These are phyloP conservation scores for Aspergillus sp. DNA, from an alignment of 2,329 filamentous ascomycete genomes.

Conservation along the genomic window DNA sequence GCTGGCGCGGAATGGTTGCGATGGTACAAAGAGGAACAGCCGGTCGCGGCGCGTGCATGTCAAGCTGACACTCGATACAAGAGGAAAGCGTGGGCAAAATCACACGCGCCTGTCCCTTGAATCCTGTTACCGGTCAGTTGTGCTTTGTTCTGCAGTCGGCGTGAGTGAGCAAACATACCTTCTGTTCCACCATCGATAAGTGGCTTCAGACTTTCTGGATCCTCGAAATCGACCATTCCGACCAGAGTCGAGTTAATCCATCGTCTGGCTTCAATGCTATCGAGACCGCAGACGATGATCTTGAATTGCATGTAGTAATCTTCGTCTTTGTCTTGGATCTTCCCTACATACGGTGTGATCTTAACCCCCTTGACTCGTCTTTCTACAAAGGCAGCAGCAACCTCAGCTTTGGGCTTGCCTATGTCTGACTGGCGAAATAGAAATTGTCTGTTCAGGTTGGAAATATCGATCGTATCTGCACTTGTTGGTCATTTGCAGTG, in stretches of 20 bases:
- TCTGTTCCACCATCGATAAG: constrained; percentile 96
- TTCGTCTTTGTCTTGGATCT: constrained; percentile 95
- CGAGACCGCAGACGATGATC: constrained; percentile 87
- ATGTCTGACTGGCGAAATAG: constrained; percentile 91
- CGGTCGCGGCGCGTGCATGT: constrained; percentile 97
- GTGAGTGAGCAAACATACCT: constrained; percentile 48
- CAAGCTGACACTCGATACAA: constrained; percentile 96
- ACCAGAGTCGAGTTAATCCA: constrained; percentile 98
- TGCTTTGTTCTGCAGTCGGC: not conserved
- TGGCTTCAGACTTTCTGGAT: constrained; percentile 85
- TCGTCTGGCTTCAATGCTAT: constrained; percentile 94
- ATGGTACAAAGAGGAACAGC: constrained; percentile 95
- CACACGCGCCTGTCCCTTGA: constrained; percentile 95
- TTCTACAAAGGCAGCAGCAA: constrained; percentile 89
- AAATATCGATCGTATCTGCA: constrained; percentile 94
- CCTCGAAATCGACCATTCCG: constrained; percentile 80
- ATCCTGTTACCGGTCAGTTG: constrained; percentile 56
- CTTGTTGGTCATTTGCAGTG: constrained; percentile 18
- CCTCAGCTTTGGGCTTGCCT: constrained; percentile 88
- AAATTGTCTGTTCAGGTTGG: constrained; percentile 96
- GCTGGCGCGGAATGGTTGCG: constrained; percentile 92
- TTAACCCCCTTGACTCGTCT: constrained; percentile 83
- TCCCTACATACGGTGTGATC: constrained; percentile 91
- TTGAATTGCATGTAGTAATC: constrained; percentile 97
- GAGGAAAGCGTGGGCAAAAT: constrained; percentile 90